Evolutionary conservation across 345 rosid genomes (phyloP), one percentile per base, ranked within the genome.

Genomic region (Lepidium aucheri): DNA sequence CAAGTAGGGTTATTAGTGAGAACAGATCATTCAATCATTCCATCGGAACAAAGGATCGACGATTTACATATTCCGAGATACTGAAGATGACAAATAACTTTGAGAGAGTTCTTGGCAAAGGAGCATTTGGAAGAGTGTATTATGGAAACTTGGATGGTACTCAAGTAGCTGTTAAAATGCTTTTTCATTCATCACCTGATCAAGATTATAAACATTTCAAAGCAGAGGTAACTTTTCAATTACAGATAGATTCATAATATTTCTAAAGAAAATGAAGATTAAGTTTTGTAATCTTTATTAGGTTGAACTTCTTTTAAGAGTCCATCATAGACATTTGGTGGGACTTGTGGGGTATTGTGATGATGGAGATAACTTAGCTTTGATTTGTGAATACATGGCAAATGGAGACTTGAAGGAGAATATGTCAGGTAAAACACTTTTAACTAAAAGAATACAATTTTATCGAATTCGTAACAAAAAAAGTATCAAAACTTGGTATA

Each of bases 341-440:
- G 59, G 80, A 26, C 76, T 85, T 20, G 62, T 75, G 9, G 94
- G 94, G 9, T 87, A 83, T 15, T 83, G 90, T 51, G 65, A 79
- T 55, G 86, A 83, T 20, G 64, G 57, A n/a, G 59, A 63, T 15
- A 74, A 80, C 55, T 66, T 83, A 28, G 87, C 77, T 24, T 61
- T 84, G 43, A 66, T 86, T 16, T 85, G 82, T 49, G 89, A 82
- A 68, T 82, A 78, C 67, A 84, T 88, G 89, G 80, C 75, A 3
- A 69, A 73, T 67, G 91, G 90, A 64, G 76, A 83, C 60, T 59
- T 88, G 49, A 45, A 61, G 59, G 61, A 74, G 52, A 73, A 77
- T 74, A 18, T 77, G 41, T 62, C 74, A 45, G 77, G 80, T 77
- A 65, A 24, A 26, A 36, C 10, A 47, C 1, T 63, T 5, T 24